These are phyloP conservation scores for Pseudonectria buxi DNA, from an alignment of 2,329 filamentous ascomycete species.

Conservation along the genomic window DNA sequence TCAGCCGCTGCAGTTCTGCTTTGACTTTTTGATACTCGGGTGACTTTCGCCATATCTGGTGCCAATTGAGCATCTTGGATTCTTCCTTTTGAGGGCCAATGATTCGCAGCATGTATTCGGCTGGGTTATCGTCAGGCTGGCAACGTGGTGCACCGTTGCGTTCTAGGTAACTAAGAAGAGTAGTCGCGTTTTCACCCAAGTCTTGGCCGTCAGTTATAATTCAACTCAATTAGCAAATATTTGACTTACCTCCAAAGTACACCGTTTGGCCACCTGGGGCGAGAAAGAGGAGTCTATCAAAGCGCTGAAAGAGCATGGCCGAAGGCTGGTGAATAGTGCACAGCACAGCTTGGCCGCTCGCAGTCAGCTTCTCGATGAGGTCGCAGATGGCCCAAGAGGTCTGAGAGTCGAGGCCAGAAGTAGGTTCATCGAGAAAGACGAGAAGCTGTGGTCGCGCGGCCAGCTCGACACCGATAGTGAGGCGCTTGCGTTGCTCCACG, in stretches of 20 bases:
- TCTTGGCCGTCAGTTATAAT: constrained; percentile 4
- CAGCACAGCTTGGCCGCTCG: constrained; percentile 37
- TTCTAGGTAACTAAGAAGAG: constrained; percentile 52
- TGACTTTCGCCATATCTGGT: constrained; percentile 28
- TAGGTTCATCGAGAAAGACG: constrained; percentile 72
- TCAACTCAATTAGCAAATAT: accelerated
- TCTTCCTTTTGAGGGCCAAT: constrained; percentile 20
- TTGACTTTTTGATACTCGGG: constrained; percentile 30
- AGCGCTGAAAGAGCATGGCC: constrained; percentile 37
- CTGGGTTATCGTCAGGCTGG: constrained; percentile 51
- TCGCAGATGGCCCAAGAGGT: constrained; percentile 70
- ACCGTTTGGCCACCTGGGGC: constrained; percentile 51
- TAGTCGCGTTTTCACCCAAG: constrained; percentile 36
- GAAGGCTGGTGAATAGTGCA: constrained; percentile 43
- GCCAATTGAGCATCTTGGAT: constrained; percentile 42
- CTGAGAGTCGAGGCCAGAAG: constrained; percentile 67
- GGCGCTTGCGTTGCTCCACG: constrained; percentile 42
- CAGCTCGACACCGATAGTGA: constrained; percentile 71
- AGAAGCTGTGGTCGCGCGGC: constrained; percentile 66
- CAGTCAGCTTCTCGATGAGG: constrained; percentile 59
- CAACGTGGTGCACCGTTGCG: constrained; percentile 51
- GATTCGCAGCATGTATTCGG: constrained; percentile 57
- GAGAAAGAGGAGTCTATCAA: constrained; percentile 50
- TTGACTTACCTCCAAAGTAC: constrained; percentile 48
- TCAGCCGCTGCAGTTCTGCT: constrained; percentile 14